Evolutionary conservation across 148 eudicot species (phyloP), one percentile per base, ranked within the genome.

Genomic region (Persicaria tinctoria): DNA sequence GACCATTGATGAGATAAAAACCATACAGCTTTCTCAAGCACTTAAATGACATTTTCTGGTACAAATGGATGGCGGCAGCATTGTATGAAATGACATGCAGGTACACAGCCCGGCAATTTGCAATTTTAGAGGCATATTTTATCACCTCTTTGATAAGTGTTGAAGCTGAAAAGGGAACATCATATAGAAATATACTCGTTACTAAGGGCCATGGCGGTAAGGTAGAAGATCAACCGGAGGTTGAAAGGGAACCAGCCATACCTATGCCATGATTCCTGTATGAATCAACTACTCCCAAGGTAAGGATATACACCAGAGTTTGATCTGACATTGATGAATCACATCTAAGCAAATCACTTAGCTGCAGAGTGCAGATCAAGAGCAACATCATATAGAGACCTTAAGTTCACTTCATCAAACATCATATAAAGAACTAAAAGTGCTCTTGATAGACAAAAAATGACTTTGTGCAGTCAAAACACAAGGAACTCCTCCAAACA

Each of bases 51-150:
- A 95, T 83, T 85, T 90, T 90, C 82, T 89, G 79, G 89, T 95
- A 92, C 81, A 95, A 80, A 83, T 80, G 85, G 77, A 95, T 92
- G 74, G 97, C 99, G 5, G 96, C 82, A 80, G 85, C 83, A 72
- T 95, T 95, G 76, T 95, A 95, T 9, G 94, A 92, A 76, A 95
- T 90, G 79, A 95, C 99, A 62, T 95, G 99, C 73, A 92, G 84
- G 81, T 92, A 95, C 66, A 87, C 91, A 78, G 92, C 99, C 53
- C 87, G 84, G 77, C 99, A 90, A 50, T 82, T 86, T 51, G 90
- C 78, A 70, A 95, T 85, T 70, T 79, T 89, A 79, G 88, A 83
- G 62, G 90, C 92, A 78, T 92, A 95, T 81, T 88, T 95, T 68
- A 86, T 83, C 68, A 92, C 97, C 86, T 92, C 88, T 76, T 78